phyloP scores from a whole-genome alignment of 2,329 filamentous ascomycete genomes.

The Colletotrichum zoysiae region DNA sequence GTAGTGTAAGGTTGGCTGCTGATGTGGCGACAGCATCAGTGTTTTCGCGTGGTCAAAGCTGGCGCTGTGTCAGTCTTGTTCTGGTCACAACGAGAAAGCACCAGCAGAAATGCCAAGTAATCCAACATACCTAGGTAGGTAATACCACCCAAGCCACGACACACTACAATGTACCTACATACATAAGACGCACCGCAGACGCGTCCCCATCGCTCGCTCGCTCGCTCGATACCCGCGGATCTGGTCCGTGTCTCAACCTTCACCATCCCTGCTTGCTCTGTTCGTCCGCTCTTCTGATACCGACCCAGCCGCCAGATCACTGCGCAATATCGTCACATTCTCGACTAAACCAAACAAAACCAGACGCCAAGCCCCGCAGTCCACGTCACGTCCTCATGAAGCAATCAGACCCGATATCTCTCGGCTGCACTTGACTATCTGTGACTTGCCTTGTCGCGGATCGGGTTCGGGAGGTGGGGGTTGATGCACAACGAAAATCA shows the following conservation, averaged over 20 bases:
- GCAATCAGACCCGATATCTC: constrained; percentile 26
- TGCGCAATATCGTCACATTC: constrained; percentile 13
- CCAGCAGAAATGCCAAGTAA: constrained; percentile 2
- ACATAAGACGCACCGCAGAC: not conserved
- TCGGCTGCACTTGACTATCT: constrained; percentile 30
- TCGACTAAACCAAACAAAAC: not conserved
- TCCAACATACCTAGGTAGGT: not conserved
- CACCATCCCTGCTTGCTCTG: not conserved
- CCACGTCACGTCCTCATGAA: constrained; percentile 1
- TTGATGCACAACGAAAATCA: constrained; percentile 13
- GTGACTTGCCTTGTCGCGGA: constrained; percentile 6
- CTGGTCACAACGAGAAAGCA: constrained; percentile 18
- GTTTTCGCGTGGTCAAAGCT: not conserved
- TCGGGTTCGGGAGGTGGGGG: constrained; percentile 13
- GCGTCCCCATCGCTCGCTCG: not conserved
- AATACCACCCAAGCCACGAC: not conserved
- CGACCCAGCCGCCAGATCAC: constrained; percentile 7
- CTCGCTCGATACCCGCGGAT: not conserved
- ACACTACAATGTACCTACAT: no score
- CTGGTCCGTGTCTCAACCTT: constrained; percentile 11
- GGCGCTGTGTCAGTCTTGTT: constrained; percentile 16
- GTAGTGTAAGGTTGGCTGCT: not conserved
- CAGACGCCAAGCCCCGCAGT: not conserved
- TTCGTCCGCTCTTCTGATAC: constrained; percentile 32
- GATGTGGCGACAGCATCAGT: no score